Evolutionary conservation across 2,329 filamentous ascomycete species (phyloP).

Genomic region (Pseudopyrenochaeta lycopersici): DNA sequence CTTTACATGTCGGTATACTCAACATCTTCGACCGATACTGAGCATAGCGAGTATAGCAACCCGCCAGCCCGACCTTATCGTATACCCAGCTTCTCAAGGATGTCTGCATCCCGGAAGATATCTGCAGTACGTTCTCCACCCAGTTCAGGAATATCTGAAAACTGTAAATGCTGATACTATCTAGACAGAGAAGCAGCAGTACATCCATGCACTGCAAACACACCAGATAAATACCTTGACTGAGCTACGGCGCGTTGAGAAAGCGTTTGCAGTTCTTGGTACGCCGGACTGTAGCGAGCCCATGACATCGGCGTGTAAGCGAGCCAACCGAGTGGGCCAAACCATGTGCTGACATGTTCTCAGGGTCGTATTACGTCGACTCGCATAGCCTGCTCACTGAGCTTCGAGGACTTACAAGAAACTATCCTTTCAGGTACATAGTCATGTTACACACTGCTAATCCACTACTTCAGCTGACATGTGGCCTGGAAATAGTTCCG

Average conservation of each 20-base stretch:
- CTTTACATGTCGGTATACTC: slow-evolving; percentile 34
- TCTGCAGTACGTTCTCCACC: slow-evolving; percentile 28
- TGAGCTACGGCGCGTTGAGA: slow-evolving; percentile 76
- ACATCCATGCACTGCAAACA: slow-evolving; percentile 70
- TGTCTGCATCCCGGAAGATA: slow-evolving; percentile 36
- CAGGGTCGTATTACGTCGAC: slow-evolving; percentile 72
- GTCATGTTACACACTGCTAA: not conserved
- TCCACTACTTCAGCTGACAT: not conserved
- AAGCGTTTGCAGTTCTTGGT: slow-evolving; percentile 67
- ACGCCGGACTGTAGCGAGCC: slow-evolving; percentile 69
- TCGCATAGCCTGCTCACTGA: slow-evolving; percentile 75
- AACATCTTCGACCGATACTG: slow-evolving; percentile 24
- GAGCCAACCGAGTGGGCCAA: not conserved
- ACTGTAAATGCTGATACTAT: slow-evolving; percentile 8
- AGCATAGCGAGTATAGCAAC: slow-evolving; percentile 33
- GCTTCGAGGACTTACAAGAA: slow-evolving; percentile 71
- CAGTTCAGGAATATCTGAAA: not conserved
- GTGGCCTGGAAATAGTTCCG: slow-evolving; percentile 56
- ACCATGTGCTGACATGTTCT: slow-evolving; percentile 4
- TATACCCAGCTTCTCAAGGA: slow-evolving; percentile 30
- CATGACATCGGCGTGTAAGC: slow-evolving; percentile 72
- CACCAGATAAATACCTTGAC: slow-evolving; percentile 78
- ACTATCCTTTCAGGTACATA: slow-evolving; percentile 67
- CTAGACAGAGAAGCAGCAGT: slow-evolving; percentile 60
- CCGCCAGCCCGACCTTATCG: slow-evolving; percentile 36